Evolutionary conservation across 768 basidiomycete genomes (phyloP), one percentile per base, ranked within the genome.

Genomic region (Suillus ampliporus): DNA sequence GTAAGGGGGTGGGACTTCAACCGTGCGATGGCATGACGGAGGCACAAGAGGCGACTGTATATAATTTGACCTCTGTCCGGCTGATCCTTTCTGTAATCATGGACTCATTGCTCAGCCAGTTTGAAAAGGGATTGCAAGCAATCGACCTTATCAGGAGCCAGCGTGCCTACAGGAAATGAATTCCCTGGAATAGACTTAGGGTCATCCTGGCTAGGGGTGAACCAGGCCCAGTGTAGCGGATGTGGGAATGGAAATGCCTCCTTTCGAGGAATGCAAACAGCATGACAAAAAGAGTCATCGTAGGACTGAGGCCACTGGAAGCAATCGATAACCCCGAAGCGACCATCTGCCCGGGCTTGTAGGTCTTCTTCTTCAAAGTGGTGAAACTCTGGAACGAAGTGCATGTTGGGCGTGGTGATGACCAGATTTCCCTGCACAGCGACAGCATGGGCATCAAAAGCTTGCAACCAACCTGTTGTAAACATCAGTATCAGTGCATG

Each of bases 221-320:
- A 60, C 62, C 62, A 63, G 0, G 46, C 59, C 53, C 59, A 65
- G 8, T 35, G 23, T 1, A 61, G 41, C 2, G 48, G 51, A 28
- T 65, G 48, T 2, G 61, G 50, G 34, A 5, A 63, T 23, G 44
- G 63, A 47, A 62, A 40, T 2, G 50, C 4, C 15, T 64, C 63
- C 44, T 54, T 21, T 15, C 2, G 23, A 31, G 58, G 58, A 2
- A 60, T 60, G 44, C 31, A 60, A 26, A 3, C 3, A 5, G 46
- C 14, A 9, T 57, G 19, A 28, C 9, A 26, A 21, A 57, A 62
- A 1, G 15, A 1, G 1, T 58, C 5, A 3, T 47, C 34, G 3
- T 58, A 37, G 1, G 50, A 14, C 17, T 62, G 56, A 21, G 44
- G 61, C 61, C 61, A 62, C 19, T 62, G 56, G n/a, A 62, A 62